Evolutionary conservation across 1,139 yeast species (phyloP).

Genomic region (Magnusiomyces sp.): DNA sequence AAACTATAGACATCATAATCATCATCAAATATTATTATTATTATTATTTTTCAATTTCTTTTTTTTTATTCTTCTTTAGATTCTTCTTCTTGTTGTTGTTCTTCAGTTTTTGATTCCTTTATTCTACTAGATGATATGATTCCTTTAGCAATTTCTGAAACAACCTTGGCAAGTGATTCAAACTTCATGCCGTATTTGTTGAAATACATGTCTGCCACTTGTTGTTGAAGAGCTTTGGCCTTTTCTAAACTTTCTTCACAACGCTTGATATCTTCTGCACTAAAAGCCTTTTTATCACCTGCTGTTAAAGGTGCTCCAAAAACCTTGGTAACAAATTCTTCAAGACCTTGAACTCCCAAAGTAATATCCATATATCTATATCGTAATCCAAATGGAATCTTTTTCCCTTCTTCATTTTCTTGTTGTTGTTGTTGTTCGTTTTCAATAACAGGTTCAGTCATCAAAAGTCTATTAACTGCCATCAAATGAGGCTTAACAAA

Average conservation of each 20-base stretch:
- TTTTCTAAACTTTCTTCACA: too few species aligned
- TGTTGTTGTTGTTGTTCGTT: neutral
- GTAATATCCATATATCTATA: constrained; percentile 11
- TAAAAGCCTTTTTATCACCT: too few species aligned
- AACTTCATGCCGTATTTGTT: too few species aligned
- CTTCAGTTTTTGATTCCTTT: neutral
- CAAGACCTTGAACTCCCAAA: constrained; percentile 12
- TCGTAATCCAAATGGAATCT: constrained; percentile 1
- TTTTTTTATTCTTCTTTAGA: neutral
- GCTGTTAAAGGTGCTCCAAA: too few species aligned
- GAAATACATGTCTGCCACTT: neutral
- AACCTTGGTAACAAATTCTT: constrained; percentile 4
- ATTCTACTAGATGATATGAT: neutral
- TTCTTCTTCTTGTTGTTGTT: neutral
- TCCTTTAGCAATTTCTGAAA: neutral
- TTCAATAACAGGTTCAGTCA: constrained; percentile 2
- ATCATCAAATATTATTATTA: too few species aligned
- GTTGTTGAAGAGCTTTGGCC: too few species aligned
- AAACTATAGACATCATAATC: too few species aligned
- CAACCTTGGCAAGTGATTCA: constrained; percentile 3
- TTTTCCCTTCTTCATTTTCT: neutral
- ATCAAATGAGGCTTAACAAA: constrained; percentile 5
- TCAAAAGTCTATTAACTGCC: neutral
- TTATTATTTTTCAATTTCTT: too few species aligned
- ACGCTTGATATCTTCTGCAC: too few species aligned